phyloP scores from a whole-genome alignment of 805 yeast species.

The Kluyveromyces starmeri region DNA sequence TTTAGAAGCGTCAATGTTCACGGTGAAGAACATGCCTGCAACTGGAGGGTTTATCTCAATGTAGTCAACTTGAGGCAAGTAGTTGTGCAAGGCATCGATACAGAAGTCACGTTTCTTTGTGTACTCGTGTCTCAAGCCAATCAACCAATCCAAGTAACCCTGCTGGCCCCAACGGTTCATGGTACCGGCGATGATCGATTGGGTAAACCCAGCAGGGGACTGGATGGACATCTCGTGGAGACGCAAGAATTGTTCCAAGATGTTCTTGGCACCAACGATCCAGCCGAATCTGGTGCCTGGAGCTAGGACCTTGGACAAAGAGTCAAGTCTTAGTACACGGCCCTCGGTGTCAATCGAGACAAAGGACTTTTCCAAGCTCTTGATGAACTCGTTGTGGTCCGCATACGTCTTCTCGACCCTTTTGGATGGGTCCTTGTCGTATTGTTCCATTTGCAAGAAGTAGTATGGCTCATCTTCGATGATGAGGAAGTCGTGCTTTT shows the following conservation, averaged over 20 bases:
- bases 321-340: slow-evolving; percentile 80
- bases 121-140: slow-evolving; percentile 74
- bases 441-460: slow-evolving; percentile 86
- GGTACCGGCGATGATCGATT: slow-evolving; percentile 58
- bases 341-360: slow-evolving; percentile 75
- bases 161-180: slow-evolving; percentile 82
- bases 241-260: slow-evolving; percentile 60
- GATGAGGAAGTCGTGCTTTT: slow-evolving; percentile 76
- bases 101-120: slow-evolving; percentile 83
- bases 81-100: slow-evolving; percentile 58
- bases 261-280: slow-evolving; percentile 62
- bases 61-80: slow-evolving; percentile 31
- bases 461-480: slow-evolving; percentile 97
- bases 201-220: slow-evolving; percentile 73
- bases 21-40: slow-evolving; percentile 84
- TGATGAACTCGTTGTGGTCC: slow-evolving; percentile 56
- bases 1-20: slow-evolving; percentile 61
- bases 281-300: slow-evolving; percentile 89
- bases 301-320: slow-evolving; percentile 84
- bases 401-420: slow-evolving; percentile 21
- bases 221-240: slow-evolving; percentile 78
- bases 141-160: slow-evolving; percentile 85
- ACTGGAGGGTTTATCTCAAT: slow-evolving; percentile 48
- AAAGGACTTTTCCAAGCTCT: slow-evolving; percentile 67
- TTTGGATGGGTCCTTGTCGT: slow-evolving; percentile 38